Percentiles rank a stretch among this genome's conserved stretches.
These are phyloP conservation scores for Sabuloglossum arenarium DNA, from an alignment of 495 filamentous ascomycete species.

Conservation along the genomic window DNA sequence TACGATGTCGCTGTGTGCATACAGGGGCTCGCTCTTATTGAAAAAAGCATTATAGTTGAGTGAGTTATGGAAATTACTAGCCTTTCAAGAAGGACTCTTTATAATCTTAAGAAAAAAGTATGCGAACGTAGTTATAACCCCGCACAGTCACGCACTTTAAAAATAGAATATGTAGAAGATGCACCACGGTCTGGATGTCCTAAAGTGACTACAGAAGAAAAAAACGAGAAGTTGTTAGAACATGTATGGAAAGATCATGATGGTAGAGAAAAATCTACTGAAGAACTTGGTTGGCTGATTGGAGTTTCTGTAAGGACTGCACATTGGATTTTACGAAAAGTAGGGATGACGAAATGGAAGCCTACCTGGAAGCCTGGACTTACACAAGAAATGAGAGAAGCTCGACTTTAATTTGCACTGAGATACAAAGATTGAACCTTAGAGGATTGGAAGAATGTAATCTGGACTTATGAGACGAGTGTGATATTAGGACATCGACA, in stretches of 20 bases:
- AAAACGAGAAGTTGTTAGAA: background rate
- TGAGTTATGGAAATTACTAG: background rate
- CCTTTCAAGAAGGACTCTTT: conserved; percentile 1
- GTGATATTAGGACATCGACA: background rate
- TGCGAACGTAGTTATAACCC: conserved; percentile 2
- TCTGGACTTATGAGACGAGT: conserved; percentile 1
- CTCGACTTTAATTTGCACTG: background rate
- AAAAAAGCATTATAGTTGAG: background rate
- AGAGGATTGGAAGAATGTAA: conserved; percentile 2
- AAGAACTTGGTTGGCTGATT: background rate
- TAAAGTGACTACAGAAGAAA: background rate
- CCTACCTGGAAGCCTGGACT: background rate
- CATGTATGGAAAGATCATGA: background rate
- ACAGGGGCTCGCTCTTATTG: conserved; percentile 1
- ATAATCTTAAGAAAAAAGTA: conserved; percentile 1
- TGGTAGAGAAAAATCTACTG: background rate
- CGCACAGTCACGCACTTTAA: conserved; percentile 15
- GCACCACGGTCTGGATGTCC: conserved; percentile 7
- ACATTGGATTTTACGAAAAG: background rate
- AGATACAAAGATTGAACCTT: background rate
- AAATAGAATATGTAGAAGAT: conserved; percentile 21
- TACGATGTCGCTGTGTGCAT: background rate
- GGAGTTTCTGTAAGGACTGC: background rate
- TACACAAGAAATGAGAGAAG: background rate
- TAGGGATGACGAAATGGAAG: background rate